These are phyloP conservation scores for Solanum boliviense DNA, from an alignment of 257 asterid species.

Conservation along the genomic window DNA sequence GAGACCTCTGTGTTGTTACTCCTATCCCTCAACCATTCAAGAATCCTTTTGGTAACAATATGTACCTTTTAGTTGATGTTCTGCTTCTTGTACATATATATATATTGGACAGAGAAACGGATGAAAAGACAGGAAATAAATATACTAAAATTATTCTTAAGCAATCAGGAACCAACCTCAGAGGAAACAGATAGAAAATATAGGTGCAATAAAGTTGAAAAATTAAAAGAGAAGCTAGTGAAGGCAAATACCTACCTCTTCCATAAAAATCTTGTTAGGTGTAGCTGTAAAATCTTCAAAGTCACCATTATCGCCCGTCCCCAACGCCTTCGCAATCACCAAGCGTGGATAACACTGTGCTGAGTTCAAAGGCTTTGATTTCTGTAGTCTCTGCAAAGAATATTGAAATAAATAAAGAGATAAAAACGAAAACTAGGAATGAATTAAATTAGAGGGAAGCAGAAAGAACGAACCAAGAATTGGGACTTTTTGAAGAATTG, in stretches of 20 bases:
- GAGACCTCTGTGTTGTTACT: not conserved
- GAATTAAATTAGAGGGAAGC: not conserved
- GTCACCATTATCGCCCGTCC: constrained; percentile 36
- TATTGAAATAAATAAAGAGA: not conserved
- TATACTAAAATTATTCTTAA: not conserved
- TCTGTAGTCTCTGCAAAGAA: constrained; percentile 20
- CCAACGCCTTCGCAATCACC: constrained; percentile 32
- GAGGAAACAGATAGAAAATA: not conserved
- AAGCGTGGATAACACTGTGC: constrained; percentile 14
- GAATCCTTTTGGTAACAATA: not conserved
- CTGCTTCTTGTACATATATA: not conserved
- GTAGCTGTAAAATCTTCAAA: constrained; percentile 28
- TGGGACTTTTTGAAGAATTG: constrained; percentile 17
- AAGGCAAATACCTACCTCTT: constrained; percentile 49
- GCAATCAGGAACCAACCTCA: not conserved
- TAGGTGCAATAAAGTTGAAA: not conserved
- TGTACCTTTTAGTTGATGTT: not conserved
- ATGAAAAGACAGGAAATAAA: not conserved
- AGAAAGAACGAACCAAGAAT: constrained; percentile 25
- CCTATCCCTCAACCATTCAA: not conserved
- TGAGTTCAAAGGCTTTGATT: constrained; percentile 31
- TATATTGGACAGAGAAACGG: not conserved
- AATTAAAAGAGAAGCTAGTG: not conserved
- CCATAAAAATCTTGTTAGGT: constrained; percentile 54
- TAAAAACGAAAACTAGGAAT: not conserved